Evolutionary conservation across 371 early-diverging fungal genomes (phyloP).

Genomic region (Enterospora canceri): DNA sequence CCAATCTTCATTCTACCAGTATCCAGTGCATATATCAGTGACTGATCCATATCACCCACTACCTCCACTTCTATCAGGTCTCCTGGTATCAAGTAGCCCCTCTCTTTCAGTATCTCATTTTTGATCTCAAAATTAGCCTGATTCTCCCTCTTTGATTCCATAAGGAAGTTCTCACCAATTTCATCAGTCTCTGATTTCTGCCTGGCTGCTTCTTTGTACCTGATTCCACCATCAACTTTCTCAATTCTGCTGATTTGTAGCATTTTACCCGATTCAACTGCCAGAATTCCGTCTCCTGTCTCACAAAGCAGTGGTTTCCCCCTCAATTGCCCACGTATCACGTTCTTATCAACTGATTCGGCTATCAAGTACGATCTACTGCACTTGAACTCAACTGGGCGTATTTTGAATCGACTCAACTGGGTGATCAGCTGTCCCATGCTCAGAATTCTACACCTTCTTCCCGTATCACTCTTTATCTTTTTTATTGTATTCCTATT

Average conservation of each 20-base stretch:
- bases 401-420: not conserved
- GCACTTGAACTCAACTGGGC: constrained; percentile 10
- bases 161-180: constrained; percentile 37
- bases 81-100: constrained; percentile 41
- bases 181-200: no score
- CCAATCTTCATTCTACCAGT: no score
- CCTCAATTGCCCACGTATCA: not conserved
- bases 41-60: no score
- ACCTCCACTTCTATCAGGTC: constrained; percentile 18
- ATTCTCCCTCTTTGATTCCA: constrained; percentile 9
- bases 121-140: constrained; percentile 20
- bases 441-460: not conserved
- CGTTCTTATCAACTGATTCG: not conserved
- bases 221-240: no score
- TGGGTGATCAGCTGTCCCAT: not conserved
- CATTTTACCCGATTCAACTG: no score
- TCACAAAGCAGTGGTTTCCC: not conserved
- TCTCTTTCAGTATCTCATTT: constrained; percentile 17
- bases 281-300: no score
- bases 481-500: constrained; percentile 3
- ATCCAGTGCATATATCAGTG: no score
- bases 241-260: no score
- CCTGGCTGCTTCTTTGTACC: no score
- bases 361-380: constrained; percentile 6
- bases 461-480: constrained; percentile 11